Conservation (phyloP, 2,329 filamentous ascomycete species). For the Hysterium pulicare region DNA sequence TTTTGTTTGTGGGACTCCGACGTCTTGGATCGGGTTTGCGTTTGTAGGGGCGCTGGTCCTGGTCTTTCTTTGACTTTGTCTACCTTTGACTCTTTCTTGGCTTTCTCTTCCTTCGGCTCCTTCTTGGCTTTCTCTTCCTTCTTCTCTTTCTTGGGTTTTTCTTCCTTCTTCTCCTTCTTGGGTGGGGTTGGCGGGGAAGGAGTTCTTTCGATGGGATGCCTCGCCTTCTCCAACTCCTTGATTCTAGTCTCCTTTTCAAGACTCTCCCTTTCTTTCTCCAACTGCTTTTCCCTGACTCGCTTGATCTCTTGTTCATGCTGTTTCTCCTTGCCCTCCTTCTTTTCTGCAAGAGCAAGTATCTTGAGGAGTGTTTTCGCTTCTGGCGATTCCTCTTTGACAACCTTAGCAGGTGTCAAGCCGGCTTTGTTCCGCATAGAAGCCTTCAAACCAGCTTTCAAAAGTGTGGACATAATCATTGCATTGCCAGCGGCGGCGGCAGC, state of each 20-base stretch:
- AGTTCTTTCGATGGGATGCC: not conserved
- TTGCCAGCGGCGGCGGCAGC: slow-evolving; percentile 16
- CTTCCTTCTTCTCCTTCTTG: slow-evolving; percentile 5
- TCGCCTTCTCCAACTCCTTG: not conserved
- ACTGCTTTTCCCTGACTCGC: too few species aligned
- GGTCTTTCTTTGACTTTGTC: too few species aligned
- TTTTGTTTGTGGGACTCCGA: not conserved
- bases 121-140: slow-evolving; percentile 4
- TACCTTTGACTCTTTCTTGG: not conserved
- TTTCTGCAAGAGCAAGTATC: too few species aligned
- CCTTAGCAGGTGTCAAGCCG: slow-evolving; percentile 16
- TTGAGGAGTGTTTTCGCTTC: too few species aligned
- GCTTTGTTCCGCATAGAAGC: slow-evolving; percentile 13
- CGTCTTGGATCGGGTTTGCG: not conserved
- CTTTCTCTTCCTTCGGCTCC: not conserved
- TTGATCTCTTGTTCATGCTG: too few species aligned
- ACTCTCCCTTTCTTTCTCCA: too few species aligned
- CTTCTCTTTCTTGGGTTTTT: slow-evolving; percentile 4
- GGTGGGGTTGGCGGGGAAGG: too few species aligned
- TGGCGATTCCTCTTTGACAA: too few species aligned
- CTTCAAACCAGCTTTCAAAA: slow-evolving; percentile 21
- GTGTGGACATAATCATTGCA: slow-evolving; percentile 9
- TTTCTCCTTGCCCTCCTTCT: too few species aligned
- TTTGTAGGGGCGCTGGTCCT: not conserved
- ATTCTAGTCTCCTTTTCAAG: not conserved